Percentiles rank a stretch among this genome's conserved stretches.
phyloP scores from a whole-genome alignment of 257 asterid species.

The Lithospermum erythrorhizon region DNA sequence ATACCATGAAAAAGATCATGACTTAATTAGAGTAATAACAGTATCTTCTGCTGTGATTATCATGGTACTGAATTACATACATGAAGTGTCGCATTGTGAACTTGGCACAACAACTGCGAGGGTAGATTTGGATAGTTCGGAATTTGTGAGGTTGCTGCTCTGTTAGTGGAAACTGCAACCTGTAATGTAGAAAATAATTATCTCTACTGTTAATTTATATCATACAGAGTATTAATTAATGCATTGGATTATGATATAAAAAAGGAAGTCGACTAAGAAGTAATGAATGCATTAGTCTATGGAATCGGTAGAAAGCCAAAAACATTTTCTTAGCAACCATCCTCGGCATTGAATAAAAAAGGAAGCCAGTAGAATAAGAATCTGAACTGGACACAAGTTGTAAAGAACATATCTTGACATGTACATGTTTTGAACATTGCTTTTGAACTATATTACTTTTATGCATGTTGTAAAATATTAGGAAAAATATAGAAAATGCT shows the following conservation, averaged over 20 bases:
- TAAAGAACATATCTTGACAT: not conserved
- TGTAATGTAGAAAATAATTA: conserved; percentile 20
- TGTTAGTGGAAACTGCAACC: conserved; percentile 86
- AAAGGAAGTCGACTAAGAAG: too few species aligned
- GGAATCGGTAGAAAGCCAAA: not conserved
- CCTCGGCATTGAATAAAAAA: not conserved
- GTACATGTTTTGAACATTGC: not conserved
- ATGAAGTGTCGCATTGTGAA: conserved; percentile 74
- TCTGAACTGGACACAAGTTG: not conserved
- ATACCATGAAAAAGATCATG: conserved; percentile 10
- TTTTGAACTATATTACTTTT: too few species aligned
- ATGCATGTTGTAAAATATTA: too few species aligned
- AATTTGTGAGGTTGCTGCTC: conserved; percentile 69
- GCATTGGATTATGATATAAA: not conserved
- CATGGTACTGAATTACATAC: conserved; percentile 23
- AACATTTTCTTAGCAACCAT: not conserved
- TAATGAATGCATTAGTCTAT: too few species aligned
- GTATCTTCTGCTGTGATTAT: not conserved
- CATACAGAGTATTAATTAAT: too few species aligned
- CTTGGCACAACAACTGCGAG: conserved; percentile 83
- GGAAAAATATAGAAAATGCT: too few species aligned
- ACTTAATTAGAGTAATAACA: not conserved
- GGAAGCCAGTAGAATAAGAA: not conserved
- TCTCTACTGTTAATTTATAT: not conserved
- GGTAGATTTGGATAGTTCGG: conserved; percentile 88